These are phyloP conservation scores for Blastomyces emzantsi DNA, from an alignment of 2,329 filamentous ascomycete species.

Conservation along the genomic window DNA sequence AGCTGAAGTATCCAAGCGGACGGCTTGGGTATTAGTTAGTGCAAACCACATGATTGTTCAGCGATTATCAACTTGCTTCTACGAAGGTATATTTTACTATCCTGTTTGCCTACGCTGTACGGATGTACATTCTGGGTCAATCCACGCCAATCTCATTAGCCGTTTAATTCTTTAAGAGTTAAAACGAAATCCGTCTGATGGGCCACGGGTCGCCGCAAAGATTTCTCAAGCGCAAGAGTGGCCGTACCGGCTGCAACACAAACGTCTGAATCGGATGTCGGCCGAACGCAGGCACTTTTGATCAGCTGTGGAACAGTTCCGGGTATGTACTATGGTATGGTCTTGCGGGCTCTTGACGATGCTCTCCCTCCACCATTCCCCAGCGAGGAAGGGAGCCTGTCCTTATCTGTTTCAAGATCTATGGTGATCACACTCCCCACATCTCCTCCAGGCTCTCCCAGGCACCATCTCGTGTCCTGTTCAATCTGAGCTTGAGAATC, in stretches of 20 bases:
- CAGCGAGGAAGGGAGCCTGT: not conserved
- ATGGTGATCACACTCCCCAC: constrained; percentile 4
- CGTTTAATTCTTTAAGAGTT: not conserved
- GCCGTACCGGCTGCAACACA: not conserved
- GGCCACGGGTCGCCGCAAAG: not conserved
- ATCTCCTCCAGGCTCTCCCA: not conserved
- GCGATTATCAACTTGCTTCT: too few species aligned
- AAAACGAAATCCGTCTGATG: not conserved
- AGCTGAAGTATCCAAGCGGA: not conserved
- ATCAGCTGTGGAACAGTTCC: not conserved
- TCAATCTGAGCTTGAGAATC: not conserved
- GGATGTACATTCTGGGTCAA: too few species aligned
- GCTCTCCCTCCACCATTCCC: not conserved
- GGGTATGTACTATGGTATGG: not conserved
- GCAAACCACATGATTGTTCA: too few species aligned
- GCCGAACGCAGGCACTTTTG: not conserved
- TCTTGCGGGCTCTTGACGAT: not conserved
- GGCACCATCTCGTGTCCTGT: constrained; percentile 4
- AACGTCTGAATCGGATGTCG: not conserved
- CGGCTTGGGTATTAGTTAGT: too few species aligned
- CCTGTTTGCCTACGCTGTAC: not conserved
- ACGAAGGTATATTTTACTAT: not conserved
- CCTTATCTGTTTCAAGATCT: not conserved
- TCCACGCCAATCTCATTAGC: not conserved
- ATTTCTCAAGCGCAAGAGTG: not conserved